Base-by-base conservation (phyloP, 2,329 filamentous ascomycete genomes). In the Cordyceps cicadae region DNA sequence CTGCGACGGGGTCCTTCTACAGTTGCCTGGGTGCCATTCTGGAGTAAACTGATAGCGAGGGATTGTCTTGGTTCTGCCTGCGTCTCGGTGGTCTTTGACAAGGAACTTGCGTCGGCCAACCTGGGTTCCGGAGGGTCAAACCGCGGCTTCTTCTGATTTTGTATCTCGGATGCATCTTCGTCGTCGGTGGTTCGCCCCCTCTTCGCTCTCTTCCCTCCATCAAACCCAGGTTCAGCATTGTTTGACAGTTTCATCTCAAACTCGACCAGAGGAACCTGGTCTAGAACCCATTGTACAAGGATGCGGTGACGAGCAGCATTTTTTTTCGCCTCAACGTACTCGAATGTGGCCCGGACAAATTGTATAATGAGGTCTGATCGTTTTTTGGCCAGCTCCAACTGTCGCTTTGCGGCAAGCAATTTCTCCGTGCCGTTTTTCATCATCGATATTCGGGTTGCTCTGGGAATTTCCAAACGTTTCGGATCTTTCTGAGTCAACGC, bases 261-360 rank as follows among this genome's bases (percentile, higher is more conserved):
- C 4, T 71, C 66, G 49, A 72, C 65, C 41, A 70, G 56, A 32
- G 66, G 65, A 56, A 71, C 45, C 59, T 72, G 69, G 29, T 68
- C 60, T 51, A 70, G 48, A 41, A 68, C 65, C 70, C 70, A 71
- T 64, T 64, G 64, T 43, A 69, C 57, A 32, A 67, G 63, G 34
- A 64, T 59, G 9, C 46, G 43, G 8, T 67, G 66, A 49, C 63
- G 60, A 43, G 58, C 45, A 59, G 51, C 64, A 58, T 66, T 29
- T 11, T 39, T 54, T 60, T 64, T 67, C 19, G 63, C 60, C 37
- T 4, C 14, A 12, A 15, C 7, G 21, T 32, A 49, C 41, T 15
- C 12, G 3, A n/a, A 12, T 17, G 54, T 56, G 15, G 41, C 54
- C 26, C 9, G 3, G 49, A 37, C 29, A 49, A 57, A 49, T 24